Percentiles rank a stretch among this genome's conserved stretches.
Evolutionary conservation across 2,329 filamentous ascomycete species (phyloP).

Genomic region (Cyclaneusma minus): DNA sequence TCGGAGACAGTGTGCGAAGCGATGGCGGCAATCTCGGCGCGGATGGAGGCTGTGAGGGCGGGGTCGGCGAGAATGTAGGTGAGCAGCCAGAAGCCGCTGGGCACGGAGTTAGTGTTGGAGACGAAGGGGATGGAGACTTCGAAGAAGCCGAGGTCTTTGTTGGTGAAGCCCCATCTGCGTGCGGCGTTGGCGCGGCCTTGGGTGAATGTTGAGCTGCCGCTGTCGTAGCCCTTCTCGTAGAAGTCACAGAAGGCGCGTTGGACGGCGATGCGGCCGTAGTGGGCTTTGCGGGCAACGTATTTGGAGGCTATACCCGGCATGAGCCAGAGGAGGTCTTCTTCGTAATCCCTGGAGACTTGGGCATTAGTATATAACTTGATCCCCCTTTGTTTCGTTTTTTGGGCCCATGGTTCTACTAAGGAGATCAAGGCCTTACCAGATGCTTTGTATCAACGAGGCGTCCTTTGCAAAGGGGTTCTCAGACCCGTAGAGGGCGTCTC

Average conservation of each 20-base stretch:
- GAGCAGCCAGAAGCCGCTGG: conserved; percentile 23
- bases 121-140: conserved; percentile 18
- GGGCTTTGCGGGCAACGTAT: conserved; percentile 17
- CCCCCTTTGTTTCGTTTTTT: too few species aligned
- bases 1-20: conserved; percentile 4
- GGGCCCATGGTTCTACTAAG: conserved; percentile 1
- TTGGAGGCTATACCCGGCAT: conserved; percentile 18
- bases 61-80: conserved; percentile 16
- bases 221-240: conserved; percentile 17
- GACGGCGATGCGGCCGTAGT: conserved; percentile 21
- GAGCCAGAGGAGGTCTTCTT: conserved; percentile 15
- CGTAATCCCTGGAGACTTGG: conserved; percentile 14
- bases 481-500: conserved; percentile 25
- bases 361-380: neutral
- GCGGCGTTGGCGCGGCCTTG: conserved; percentile 15
- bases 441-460: conserved; percentile 19
- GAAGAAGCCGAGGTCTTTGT: conserved; percentile 14
- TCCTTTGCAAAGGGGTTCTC: conserved; percentile 25
- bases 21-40: conserved; percentile 16
- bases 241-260: conserved; percentile 19
- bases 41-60: conserved; percentile 13
- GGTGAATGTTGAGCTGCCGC: conserved; percentile 14
- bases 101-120: conserved; percentile 21
- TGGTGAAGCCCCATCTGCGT: conserved; percentile 16
- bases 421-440: conserved; percentile 20